Conservation (phyloP, 1,284 basidiomycete species). For the Trichosporon ovoides region DNA sequence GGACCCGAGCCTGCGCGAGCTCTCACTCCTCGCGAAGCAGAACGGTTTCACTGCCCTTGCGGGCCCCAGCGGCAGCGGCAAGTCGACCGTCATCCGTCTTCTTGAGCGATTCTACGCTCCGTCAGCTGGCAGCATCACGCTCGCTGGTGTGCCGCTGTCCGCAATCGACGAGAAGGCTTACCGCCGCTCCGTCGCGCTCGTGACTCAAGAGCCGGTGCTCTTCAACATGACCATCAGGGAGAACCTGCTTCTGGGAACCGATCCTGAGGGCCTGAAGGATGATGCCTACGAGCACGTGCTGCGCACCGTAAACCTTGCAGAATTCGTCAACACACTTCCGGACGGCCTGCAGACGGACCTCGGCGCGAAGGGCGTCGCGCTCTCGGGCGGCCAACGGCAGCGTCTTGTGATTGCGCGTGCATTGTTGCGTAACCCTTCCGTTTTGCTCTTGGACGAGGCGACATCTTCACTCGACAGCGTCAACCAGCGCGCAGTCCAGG, state of each 20-base stretch:
- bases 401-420: conserved; percentile 53
- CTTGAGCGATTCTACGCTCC: conserved; percentile 92
- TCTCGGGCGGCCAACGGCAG: conserved; percentile 53
- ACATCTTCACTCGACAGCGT: conserved; percentile 73
- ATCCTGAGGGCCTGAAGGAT: neutral
- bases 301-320: neutral
- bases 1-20: conserved; percentile 50
- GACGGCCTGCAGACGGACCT: neutral
- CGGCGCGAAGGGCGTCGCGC: conserved; percentile 44
- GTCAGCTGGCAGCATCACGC: conserved; percentile 68
- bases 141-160: conserved; percentile 56
- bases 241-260: neutral
- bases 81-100: conserved; percentile 83
- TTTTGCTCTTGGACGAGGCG: conserved; percentile 53
- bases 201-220: neutral
- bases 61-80: conserved; percentile 81
- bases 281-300: neutral
- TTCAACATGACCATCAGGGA: neutral
- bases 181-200: neutral
- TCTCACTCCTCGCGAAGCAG: neutral
- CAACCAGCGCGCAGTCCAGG: conserved; percentile 73
- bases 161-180: neutral
- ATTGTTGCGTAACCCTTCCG: conserved; percentile 50
- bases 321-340: neutral
- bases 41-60: neutral